These are phyloP conservation scores for Myxozyma sirexii DNA, from an alignment of 805 yeast species.

Conservation along the genomic window DNA sequence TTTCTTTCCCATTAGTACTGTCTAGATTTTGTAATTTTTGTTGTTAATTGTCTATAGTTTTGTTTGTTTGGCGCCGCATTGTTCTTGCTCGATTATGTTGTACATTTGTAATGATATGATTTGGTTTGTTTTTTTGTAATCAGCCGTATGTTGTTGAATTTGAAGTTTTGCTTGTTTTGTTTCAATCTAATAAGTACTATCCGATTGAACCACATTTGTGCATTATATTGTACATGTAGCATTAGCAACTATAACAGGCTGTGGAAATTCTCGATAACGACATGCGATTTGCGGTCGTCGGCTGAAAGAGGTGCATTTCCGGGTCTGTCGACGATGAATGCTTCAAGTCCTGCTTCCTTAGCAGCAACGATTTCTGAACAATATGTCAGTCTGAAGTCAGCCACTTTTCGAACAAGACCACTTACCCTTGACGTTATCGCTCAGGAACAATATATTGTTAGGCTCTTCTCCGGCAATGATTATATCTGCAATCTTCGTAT, in stretches of 20 bases:
- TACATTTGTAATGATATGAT: conserved; percentile 6
- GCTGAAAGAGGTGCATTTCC: conserved; percentile 58
- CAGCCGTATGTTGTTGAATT: background rate
- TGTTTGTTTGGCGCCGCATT: conserved; percentile 8
- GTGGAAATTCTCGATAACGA: conserved; percentile 20
- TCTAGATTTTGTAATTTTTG: background rate
- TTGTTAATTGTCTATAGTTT: background rate
- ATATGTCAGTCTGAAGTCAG: no score
- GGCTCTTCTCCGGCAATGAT: conserved; percentile 36
- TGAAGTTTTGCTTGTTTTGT: background rate
- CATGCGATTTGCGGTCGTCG: conserved; percentile 20
- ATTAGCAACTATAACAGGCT: conserved; percentile 1
- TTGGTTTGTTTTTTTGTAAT: background rate
- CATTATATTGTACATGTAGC: no score
- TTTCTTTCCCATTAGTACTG: background rate
- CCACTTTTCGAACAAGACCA: no score
- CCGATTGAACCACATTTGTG: background rate
- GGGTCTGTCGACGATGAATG: conserved; percentile 65
- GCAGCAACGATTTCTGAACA: conserved; percentile 87
- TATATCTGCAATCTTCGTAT: conserved; percentile 54
- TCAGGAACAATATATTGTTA: conserved; percentile 60
- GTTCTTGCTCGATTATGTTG: background rate
- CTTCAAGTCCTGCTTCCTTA: conserved; percentile 58
- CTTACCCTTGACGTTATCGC: conserved; percentile 64
- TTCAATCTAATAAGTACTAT: background rate